These are phyloP conservation scores for Agarophyton chilense DNA, from an alignment of 23 red algal species.

Conservation along the genomic window DNA sequence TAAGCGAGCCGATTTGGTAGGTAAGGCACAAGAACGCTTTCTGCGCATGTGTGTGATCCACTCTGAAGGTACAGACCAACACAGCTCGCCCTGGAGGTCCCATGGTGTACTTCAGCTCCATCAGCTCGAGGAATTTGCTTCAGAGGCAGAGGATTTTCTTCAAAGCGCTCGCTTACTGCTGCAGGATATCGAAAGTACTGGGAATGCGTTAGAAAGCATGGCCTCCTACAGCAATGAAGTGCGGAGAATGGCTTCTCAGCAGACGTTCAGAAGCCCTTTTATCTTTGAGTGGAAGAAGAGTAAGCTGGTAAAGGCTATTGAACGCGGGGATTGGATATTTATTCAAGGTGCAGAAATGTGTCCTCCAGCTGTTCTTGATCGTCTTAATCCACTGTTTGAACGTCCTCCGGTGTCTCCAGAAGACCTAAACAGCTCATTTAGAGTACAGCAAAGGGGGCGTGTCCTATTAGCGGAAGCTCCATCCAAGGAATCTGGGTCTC, in stretches of 20 bases:
- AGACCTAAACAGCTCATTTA: neutral
- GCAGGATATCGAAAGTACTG: neutral
- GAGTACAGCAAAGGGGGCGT: neutral
- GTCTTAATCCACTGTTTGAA: conserved; percentile 95
- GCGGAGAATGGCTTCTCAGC: neutral
- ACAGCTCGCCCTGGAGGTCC: neutral
- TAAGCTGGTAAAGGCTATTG: conserved; percentile 72
- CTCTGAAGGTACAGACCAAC: neutral
- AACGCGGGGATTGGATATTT: conserved; percentile 85
- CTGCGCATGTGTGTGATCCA: neutral
- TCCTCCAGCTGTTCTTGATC: conserved; percentile 88
- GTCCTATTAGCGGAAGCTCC: conserved; percentile 70
- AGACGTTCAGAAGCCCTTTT: neutral
- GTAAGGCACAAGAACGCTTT: neutral
- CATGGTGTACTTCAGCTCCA: too few species aligned
- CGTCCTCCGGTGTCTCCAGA: conserved; percentile 31
- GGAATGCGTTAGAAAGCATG: neutral
- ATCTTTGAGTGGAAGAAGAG: conserved; percentile 86
- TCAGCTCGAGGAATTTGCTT: neutral
- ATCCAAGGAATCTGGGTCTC: conserved; percentile 48
- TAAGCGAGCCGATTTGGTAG: neutral
- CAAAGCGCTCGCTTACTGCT: neutral
- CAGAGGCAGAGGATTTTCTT: neutral
- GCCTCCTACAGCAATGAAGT: neutral
- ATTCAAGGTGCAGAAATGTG: conserved; percentile 66